Evolutionary conservation across 202 grass and related monocot genomes (phyloP), one percentile per base, ranked within the genome.

Genomic region (Musa balbisiana): DNA sequence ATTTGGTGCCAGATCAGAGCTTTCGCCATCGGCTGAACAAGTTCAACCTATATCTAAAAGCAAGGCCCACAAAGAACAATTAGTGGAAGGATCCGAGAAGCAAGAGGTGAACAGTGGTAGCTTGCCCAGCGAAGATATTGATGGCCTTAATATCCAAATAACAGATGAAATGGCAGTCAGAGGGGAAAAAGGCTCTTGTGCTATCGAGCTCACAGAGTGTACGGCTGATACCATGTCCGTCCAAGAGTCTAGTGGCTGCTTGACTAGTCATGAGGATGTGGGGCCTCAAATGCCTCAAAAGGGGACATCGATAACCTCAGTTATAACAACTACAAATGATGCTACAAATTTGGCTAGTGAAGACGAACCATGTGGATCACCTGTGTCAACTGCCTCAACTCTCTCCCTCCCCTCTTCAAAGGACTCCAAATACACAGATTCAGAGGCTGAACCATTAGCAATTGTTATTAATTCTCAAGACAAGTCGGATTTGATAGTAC

Each of bases 231-330:
- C 52, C 19, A 11, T n/a, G 14, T 33, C 78, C 49, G 8, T 63
- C 22, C 78, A 73, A 11, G 55, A 73, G 13, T 72, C 56, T 8
- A 64, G 20, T 73, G 68, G 27, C 20, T 73, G 69, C 54, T 73
- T 80, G 68, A 73, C 78, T 21, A 64, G 56, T 64, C 49, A 64
- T 20, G 23, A 26, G 33, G 67, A 52, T 15, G 8, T 53, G 56
- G n/a, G 3, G 10, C 8, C 43, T 51, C 53, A 71, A 13, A 15
- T 49, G 8, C 86, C 72, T 73, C 83, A 85, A 74, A 89, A 94
- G 77, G 87, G 86, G 78, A 90, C 91, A 53, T 95, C 91, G 58
- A 87, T 94, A 80, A 94, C 52, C 52, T 29, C 72, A 16, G 1
- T 19, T 27, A 10, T 20, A 27, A 9, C 12, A 56, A 55, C 72